Evolutionary conservation across 176 grass and related monocot genomes (phyloP), one percentile per base, ranked within the genome.

Genomic region (Typha latifolia): DNA sequence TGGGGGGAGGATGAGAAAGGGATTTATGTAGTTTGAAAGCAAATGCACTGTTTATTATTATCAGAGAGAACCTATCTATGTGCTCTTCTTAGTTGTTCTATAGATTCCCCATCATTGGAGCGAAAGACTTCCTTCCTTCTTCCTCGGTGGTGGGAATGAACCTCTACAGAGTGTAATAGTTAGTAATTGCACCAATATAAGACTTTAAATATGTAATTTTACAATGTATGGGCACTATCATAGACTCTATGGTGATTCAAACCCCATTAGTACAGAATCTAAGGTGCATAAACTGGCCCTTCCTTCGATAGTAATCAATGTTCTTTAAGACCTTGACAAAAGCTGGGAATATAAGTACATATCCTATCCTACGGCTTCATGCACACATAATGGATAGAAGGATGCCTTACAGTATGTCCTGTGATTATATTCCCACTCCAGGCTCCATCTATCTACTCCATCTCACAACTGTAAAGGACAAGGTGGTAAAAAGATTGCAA

Each of bases 401-500:
- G 37, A 43, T 43, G 37, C 37, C 37, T 43, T 43, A 43, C 8
- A 43, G 37, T 43, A 43, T 70, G 52, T 50, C 66, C 43, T 94
- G 85, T 94, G 69, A 94, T 82, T 73, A 81, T 81, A 86, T 83
- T 83, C 81, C 65, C 53, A 63, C 24, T 83, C 82, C 84, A 82
- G 89, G 72, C 80, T 81, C 71, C 62, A 88, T 72, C 69, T 73
- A 88, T 72, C 69, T 73, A 63, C 77, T 68, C 37, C 37, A 29
- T 74, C 63, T 79, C 78, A 73, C 57, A 75, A 69, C 79, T 89
- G 80, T 86, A 73, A 72, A 90, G 80, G 90, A 95, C 82, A 94
- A 81, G 85, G 78, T 77, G 82, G 82, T 84, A 81, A 95, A 85
- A 82, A 84, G 90, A 86, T 86, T 69, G 70, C 64, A 82, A 95